These are phyloP conservation scores for Termitomyces sp. DNA, from an alignment of 768 basidiomycete genomes.

Conservation along the genomic window DNA sequence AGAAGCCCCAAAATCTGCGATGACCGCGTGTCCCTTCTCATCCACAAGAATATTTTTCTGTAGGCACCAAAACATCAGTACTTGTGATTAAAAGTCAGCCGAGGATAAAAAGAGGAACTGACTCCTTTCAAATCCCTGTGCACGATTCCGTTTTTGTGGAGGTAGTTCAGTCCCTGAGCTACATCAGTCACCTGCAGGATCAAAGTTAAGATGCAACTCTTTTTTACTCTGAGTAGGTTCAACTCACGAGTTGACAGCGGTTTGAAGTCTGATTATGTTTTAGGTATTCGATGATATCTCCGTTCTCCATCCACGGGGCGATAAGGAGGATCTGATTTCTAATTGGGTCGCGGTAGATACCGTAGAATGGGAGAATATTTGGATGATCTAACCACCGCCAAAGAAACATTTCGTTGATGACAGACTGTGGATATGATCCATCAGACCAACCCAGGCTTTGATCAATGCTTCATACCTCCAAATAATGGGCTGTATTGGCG, in stretches of 20 bases:
- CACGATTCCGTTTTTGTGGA: not conserved
- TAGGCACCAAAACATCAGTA: not conserved
- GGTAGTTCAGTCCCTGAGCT: not conserved
- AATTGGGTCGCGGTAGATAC: not conserved
- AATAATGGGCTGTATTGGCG: not conserved
- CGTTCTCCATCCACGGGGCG: slow-evolving; percentile 7
- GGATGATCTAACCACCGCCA: not conserved
- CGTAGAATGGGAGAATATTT: slow-evolving; percentile 4
- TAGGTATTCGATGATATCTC: slow-evolving; percentile 1
- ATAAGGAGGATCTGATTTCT: slow-evolving; percentile 1
- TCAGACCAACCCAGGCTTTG: not conserved
- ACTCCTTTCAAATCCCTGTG: slow-evolving; percentile 8
- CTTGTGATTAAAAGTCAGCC: not conserved
- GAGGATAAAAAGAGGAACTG: not conserved
- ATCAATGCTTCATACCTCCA: not conserved
- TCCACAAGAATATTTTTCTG: slow-evolving; percentile 6
- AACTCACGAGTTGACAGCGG: slow-evolving; percentile 1
- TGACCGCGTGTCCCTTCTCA: not conserved
- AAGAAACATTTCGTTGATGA: not conserved
- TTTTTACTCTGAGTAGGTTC: not conserved
- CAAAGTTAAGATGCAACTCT: not conserved
- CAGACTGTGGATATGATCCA: not conserved
- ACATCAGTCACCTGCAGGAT: not conserved
- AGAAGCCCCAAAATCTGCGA: slow-evolving; percentile 5
- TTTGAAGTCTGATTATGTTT: not conserved